Conservation (phyloP, 129 eudicot genomes). For the Ambrosia trifida region DNA sequence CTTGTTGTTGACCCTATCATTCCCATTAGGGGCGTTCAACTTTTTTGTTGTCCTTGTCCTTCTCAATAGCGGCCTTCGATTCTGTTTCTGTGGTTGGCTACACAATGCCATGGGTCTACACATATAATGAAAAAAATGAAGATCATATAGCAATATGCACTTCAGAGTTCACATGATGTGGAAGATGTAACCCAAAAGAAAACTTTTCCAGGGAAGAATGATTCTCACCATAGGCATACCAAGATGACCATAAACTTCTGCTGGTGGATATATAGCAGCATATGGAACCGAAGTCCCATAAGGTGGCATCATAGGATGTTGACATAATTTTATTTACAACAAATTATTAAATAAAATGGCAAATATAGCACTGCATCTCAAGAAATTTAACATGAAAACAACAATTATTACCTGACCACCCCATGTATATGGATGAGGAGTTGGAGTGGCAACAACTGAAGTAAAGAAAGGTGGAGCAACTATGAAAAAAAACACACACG, state of each 20-base stretch:
- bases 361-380: constrained; percentile 2
- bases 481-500: not conserved
- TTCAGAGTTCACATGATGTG: constrained; percentile 5
- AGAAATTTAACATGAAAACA: not conserved
- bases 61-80: constrained; percentile 32
- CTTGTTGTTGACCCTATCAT: constrained; percentile 53
- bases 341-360: not conserved
- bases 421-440: constrained; percentile 97
- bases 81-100: constrained; percentile 50
- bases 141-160: not conserved
- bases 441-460: constrained; percentile 75
- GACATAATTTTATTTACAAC: constrained; percentile 24
- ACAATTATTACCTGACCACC: constrained; percentile 71
- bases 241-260: constrained; percentile 84
- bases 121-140: constrained; percentile 1
- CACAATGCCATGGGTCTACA: constrained; percentile 44
- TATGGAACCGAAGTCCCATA: constrained; percentile 92
- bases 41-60: too few species aligned
- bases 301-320: constrained; percentile 92
- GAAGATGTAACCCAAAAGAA: constrained; percentile 3
- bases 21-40: constrained; percentile 31
- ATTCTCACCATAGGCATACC: constrained; percentile 60
- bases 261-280: constrained; percentile 81
- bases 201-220: constrained; percentile 10
- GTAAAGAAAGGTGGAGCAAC: constrained; percentile 89